Base-by-base conservation (phyloP, 371 early-diverging fungal species). In the Rozella allomycis region DNA sequence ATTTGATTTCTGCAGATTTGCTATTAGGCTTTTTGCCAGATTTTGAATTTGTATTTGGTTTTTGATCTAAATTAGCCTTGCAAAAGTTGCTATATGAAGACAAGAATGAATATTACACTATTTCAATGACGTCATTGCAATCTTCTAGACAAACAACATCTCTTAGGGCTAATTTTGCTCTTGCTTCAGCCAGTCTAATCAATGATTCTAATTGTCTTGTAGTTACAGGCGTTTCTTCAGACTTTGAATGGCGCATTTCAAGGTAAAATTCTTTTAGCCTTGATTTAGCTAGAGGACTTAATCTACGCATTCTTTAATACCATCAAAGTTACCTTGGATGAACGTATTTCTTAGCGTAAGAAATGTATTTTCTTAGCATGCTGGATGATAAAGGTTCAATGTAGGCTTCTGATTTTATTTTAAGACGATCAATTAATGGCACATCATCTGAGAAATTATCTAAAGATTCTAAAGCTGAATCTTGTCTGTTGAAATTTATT, bases 291-390 rank as follows among this genome's bases (percentile, higher is more conserved):
- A 32, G 30, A 20, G 34, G 21, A 23, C 18, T 22, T 23, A 35
- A 32, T 27, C n/a, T 4, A 11, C 5, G 23, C 2, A 20, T 37
- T 13, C n/a, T 22, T 25, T 22, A 7, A 20, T 14, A 17, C 7
- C 3, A 3, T 9, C 19, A 13, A 23, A 26, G 35, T 10, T 16
- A 52, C 32, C 43, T 38, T 17, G 84, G 85, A 12, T 70, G 67
- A 13, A 77, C 69, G 35, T 74, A 71, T 36, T 62, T 68, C 26
- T 73, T 63, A 11, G 79, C 76, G 36, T 78, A 78, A 0, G 78
- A 71, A 23, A 78, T 72, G 40, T 76, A 78, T 41, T 73, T 72
- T 33, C 75, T 63, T 16, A 80, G 37, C 21, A 75, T 45, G 1
- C 54, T 43, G 9, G 48, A 35, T 1, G 73, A 65, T 21, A 76